Base-by-base conservation (phyloP, 2,329 filamentous ascomycete species). In the Monosporascus sp. region DNA sequence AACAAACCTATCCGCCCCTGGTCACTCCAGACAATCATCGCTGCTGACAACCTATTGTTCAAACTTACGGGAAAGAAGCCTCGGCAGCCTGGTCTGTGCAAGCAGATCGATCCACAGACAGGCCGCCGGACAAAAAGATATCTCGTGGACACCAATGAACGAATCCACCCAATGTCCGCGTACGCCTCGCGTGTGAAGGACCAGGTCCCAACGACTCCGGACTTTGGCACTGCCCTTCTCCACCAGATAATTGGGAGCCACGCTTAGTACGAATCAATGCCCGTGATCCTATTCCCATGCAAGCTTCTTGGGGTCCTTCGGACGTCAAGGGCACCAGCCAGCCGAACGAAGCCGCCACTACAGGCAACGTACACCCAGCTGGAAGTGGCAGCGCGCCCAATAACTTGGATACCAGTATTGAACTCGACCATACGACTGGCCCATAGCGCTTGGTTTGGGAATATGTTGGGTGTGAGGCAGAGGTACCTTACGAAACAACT, bases 81-180 rank as follows among this genome's bases (percentile, higher is more conserved):
- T 37, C 71, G 77, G 49, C 74, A 72, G 3, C 78, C 78, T 1
- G 78, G 78, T 3, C 61, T 75, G 57, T 80, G 80, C 67, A 72
- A 68, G 47, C 74, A 73, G 54, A 66, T 72, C 17, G 70, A 79
- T 51, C 69, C 73, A 2, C 65, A 69, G 46, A 73, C 71, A 1
- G 71, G 73, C 8, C 63, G 61, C 14, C 61, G 65, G 35, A 66
- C 67, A 41, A 58, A 62, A 1, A 65, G 67, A 8, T 79, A 73
- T 53, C 72, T 83, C 26, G 62, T 74, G 50, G 72, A 78, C 55
- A 83, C 80, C 9, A 79, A 81, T 59, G 80, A 83, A 64, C 73
- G 76, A 8, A 74, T 82, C 37, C 80, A 83, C 62, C 75, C 55
- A 79, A 77, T 2, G 80, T 80, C 1, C 73, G 80, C 1, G 71